Percentiles rank a stretch among this genome's conserved stretches.
Conservation (phyloP, 352 stramenopile species). For the Pythium phragmiticola region DNA sequence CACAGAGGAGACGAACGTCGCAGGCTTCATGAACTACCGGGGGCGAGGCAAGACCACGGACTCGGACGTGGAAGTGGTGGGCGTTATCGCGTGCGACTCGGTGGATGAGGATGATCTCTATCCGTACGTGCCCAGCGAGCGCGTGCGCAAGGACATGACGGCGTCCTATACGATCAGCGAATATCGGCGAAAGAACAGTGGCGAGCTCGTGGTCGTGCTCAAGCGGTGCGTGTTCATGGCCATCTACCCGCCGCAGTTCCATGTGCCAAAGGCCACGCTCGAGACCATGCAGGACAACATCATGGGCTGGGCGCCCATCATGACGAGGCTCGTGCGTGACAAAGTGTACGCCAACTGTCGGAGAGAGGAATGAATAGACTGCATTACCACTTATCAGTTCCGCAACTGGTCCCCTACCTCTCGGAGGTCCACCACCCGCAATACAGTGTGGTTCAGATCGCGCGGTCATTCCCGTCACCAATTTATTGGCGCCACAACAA, state of each 20-base stretch:
- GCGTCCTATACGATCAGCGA: conserved; percentile 19
- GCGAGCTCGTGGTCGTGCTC: conserved; percentile 23
- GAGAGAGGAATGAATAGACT: too few species aligned
- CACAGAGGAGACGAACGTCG: conserved; percentile 42
- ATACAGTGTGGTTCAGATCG: too few species aligned
- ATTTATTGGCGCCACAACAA: too few species aligned
- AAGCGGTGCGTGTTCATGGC: conserved; percentile 19
- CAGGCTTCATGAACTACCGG: conserved; percentile 27
- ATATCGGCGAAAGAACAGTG: background rate
- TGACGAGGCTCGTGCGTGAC: conserved; percentile 13
- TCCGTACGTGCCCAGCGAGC: conserved; percentile 40
- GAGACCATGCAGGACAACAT: conserved; percentile 17
- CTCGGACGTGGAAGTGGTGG: conserved; percentile 12
- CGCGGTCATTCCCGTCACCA: too few species aligned
- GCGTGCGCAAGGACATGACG: conserved; percentile 42
- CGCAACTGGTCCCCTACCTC: too few species aligned
- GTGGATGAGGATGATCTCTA: conserved; percentile 49
- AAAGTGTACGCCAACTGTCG: conserved; percentile 5
- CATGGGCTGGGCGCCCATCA: conserved; percentile 6
- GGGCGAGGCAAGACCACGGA: background rate
- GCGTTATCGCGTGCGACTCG: conserved; percentile 44
- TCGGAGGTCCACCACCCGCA: too few species aligned
- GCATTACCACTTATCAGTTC: too few species aligned
- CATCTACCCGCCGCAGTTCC: conserved; percentile 19
- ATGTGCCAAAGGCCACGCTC: background rate